Evolutionary conservation across 2,329 filamentous ascomycete species (phyloP), one percentile per base, ranked within the genome.

Genomic region (Colletotrichum nymphaeae): DNA sequence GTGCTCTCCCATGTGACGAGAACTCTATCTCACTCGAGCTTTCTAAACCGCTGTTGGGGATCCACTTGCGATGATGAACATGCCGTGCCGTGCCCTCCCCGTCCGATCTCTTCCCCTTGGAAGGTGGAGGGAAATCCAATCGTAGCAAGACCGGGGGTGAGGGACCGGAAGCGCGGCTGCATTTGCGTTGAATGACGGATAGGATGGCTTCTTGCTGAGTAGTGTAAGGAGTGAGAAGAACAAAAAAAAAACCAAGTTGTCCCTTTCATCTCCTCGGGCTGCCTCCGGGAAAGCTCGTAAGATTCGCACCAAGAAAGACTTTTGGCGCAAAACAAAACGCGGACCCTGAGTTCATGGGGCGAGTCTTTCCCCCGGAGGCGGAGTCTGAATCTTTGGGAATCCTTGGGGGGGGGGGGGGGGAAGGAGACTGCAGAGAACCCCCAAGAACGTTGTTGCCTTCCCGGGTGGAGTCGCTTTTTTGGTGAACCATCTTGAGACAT

Each of bases 401-500:
- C 26, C 3, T 28, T 28, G 35, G 28, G 2, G 19, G n/a, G 24
- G 6, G 28, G 28, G 26, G 26, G 11, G 19, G 30, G 9, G 1
- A 28, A 28, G 30, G 30, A 11, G 30, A 32, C 9, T 9, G 30
- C 9, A 32, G 30, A 32, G 30, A 30, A 30, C 8, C 30, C 30
- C 30, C 30, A 30, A 30, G 30, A 30, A 42, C 28, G 55, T 22
- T n/a, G 46, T 53, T 19, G 28, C 37, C 37, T 19, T 42, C 14
- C 35, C 14, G 19, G 42, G 26, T 12, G 42, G 42, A 30, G 35
- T 46, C 14, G 16, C 9, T 14, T 26, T 24, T 42, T 46, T 42
- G 59, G 24, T 37, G 58, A 62, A 37, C 35, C 22, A 37, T 74
- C 62, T 63, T 75, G 73, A 73, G 73, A 75, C 73, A 65, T 16